Percentiles rank a stretch among this genome's conserved stretches.
Conservation (phyloP, 345 rosid genomes). For the Arabis alpina region DNA sequence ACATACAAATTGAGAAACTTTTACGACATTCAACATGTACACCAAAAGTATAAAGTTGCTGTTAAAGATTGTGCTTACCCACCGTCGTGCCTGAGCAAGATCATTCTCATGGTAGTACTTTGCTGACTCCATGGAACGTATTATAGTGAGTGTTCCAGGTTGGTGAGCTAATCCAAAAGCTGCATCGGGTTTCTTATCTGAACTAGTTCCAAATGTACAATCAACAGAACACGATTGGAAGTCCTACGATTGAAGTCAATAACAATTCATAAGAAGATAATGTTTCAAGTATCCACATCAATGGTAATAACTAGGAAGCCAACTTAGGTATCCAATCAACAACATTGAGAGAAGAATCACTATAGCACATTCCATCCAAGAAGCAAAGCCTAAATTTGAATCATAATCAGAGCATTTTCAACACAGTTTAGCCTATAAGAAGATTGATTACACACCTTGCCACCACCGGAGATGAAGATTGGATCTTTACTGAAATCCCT, state of each 20-base stretch:
- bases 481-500: constrained; percentile 80
- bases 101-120: constrained; percentile 68
- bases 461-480: constrained; percentile 57
- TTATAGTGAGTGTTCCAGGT: constrained; percentile 55
- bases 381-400: constrained; percentile 1
- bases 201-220: constrained; percentile 53
- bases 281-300: neutral
- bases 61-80: constrained; percentile 75
- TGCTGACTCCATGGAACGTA: constrained; percentile 94
- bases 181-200: constrained; percentile 65
- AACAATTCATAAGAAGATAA: neutral
- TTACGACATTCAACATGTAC: neutral
- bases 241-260: constrained; percentile 51
- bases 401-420: neutral
- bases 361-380: neutral
- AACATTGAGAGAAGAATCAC: too few species aligned
- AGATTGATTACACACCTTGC: constrained; percentile 38
- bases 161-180: constrained; percentile 52
- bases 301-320: too few species aligned
- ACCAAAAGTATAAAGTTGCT: constrained; percentile 15
- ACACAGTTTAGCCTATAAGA: too few species aligned
- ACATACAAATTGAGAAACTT: neutral
- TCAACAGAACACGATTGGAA: constrained; percentile 63
- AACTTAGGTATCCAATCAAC: too few species aligned
- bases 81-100: constrained; percentile 84